phyloP scores from a whole-genome alignment of 176 grass and related monocot genomes.

The Phoenix dactylifera region DNA sequence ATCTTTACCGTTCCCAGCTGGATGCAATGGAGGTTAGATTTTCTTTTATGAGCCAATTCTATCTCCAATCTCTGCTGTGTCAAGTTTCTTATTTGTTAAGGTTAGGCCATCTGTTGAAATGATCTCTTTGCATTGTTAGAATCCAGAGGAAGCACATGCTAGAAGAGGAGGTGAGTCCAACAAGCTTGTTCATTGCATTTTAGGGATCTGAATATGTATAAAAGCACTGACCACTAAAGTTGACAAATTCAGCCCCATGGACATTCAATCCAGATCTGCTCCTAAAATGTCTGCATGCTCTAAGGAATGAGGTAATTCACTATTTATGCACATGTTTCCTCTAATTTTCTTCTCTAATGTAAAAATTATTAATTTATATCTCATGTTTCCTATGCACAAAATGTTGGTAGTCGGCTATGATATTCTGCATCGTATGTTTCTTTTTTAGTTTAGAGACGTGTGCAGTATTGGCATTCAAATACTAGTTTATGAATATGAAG shows the following conservation, averaged over 20 bases:
- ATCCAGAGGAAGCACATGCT: constrained; percentile 94
- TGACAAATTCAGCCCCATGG: constrained; percentile 59
- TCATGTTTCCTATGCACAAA: neutral
- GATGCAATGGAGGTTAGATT: constrained; percentile 71
- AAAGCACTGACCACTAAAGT: constrained; percentile 18
- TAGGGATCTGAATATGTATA: constrained; percentile 5
- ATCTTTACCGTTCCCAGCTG: constrained; percentile 86
- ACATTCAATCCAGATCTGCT: constrained; percentile 72
- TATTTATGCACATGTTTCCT: neutral
- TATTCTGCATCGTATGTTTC: neutral
- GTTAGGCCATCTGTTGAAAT: too few species aligned
- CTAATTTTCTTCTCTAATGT: neutral
- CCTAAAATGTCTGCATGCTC: constrained; percentile 56
- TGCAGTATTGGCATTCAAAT: too few species aligned
- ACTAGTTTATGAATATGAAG: too few species aligned
- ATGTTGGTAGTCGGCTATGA: neutral
- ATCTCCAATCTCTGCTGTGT: neutral
- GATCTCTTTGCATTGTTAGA: constrained; percentile 21
- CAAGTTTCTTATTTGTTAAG: neutral
- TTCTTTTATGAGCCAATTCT: constrained; percentile 9
- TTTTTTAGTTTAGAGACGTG: too few species aligned
- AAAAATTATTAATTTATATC: neutral
- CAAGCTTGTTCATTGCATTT: constrained; percentile 7
- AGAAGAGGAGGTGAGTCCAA: constrained; percentile 82
- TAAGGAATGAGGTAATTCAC: constrained; percentile 59